A percentile compares a stretch with the other conserved stretches of the same genome.
These are phyloP conservation scores for Microdochium bolleyi DNA, from an alignment of 2,329 filamentous ascomycete species.

Conservation along the genomic window DNA sequence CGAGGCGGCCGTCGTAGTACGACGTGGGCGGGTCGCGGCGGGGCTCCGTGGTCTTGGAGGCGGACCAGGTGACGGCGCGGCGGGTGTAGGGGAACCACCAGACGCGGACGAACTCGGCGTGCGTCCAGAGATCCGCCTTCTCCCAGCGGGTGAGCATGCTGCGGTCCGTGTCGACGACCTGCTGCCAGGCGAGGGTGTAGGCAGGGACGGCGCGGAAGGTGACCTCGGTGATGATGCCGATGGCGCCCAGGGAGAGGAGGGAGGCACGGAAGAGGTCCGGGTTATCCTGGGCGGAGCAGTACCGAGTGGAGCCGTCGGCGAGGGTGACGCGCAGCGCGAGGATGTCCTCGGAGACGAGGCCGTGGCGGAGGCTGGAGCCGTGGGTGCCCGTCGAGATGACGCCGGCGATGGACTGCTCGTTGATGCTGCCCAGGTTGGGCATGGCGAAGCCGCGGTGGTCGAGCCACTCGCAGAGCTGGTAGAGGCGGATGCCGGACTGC, in stretches of 20 bases:
- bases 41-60: conserved; percentile 64
- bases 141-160: conserved; percentile 67
- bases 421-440: conserved; percentile 90
- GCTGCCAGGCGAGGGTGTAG: conserved; percentile 81
- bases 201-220: conserved; percentile 74
- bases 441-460: conserved; percentile 73
- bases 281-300: conserved; percentile 62
- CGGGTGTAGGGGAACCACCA: conserved; percentile 98
- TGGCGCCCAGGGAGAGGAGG: conserved; percentile 76
- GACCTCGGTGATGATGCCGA: conserved; percentile 87
- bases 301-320: conserved; percentile 65
- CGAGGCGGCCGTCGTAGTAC: conserved; percentile 76
- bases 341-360: conserved; percentile 74
- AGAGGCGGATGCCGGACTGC: conserved; percentile 82
- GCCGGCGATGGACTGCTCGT: conserved; percentile 86
- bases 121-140: conserved; percentile 68
- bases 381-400: conserved; percentile 92
- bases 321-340: conserved; percentile 71
- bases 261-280: conserved; percentile 81
- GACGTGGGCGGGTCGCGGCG: conserved; percentile 51
- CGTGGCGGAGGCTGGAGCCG: conserved; percentile 77
- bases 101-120: conserved; percentile 81
- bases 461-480: conserved; percentile 64
- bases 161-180: conserved; percentile 65
- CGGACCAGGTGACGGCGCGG: conserved; percentile 81